phyloP scores from a whole-genome alignment of 352 stramenopile species.

The Globisporangium canariense region DNA sequence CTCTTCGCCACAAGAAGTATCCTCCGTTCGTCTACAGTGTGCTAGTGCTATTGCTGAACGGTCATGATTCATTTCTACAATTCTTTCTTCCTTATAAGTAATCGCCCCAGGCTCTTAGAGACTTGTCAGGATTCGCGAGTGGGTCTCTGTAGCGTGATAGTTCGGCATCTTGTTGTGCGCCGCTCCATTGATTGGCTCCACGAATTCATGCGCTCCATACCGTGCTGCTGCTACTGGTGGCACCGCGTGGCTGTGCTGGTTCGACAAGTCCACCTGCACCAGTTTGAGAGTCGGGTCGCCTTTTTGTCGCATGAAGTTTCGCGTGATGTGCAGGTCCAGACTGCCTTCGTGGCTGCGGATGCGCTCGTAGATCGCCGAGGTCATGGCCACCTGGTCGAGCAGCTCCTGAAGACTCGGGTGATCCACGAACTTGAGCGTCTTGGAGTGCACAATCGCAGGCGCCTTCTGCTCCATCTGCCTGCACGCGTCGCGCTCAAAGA shows the following conservation, averaged over 20 bases:
- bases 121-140: not conserved
- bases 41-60: not conserved
- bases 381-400: conserved; percentile 43
- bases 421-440: conserved; percentile 58
- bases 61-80: not conserved
- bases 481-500: conserved; percentile 55
- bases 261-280: conserved; percentile 27
- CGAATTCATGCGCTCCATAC: not conserved
- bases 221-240: not conserved
- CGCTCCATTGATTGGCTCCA: not conserved
- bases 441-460: conserved; percentile 31
- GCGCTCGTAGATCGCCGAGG: conserved; percentile 28
- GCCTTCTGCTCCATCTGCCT: conserved; percentile 35
- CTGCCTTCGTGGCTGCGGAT: conserved; percentile 37
- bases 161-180: not conserved
- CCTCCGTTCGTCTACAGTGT: too few species aligned
- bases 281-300: conserved; percentile 26
- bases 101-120: not conserved
- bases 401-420: conserved; percentile 40
- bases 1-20: too few species aligned
- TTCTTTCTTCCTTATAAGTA: not conserved
- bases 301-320: conserved; percentile 16
- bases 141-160: not conserved
- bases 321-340: conserved; percentile 43
- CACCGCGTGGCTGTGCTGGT: not conserved